phyloP scores from a whole-genome alignment of 371 early-diverging fungal genomes.

The Lichtheimia hyalospora region DNA sequence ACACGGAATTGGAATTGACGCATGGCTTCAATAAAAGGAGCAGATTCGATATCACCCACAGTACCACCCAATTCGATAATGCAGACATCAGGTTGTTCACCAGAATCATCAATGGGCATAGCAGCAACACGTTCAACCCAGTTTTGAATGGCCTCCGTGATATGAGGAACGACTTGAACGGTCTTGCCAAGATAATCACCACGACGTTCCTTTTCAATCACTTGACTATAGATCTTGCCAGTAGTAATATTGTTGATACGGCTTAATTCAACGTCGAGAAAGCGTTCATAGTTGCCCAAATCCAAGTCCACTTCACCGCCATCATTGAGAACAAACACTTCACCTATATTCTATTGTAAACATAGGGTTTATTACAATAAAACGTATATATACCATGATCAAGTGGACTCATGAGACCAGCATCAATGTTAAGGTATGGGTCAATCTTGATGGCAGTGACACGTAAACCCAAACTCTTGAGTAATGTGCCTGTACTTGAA shows the following conservation, averaged over 20 bases:
- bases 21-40: slow-evolving; percentile 98
- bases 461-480: slow-evolving; percentile 91
- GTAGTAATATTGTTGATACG: slow-evolving; percentile 99
- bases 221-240: slow-evolving; percentile 96
- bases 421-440: slow-evolving; percentile 99
- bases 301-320: slow-evolving; percentile 99
- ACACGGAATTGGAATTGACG: slow-evolving; percentile 98
- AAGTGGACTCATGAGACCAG: slow-evolving; percentile 95
- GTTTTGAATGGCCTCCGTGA: slow-evolving; percentile 96
- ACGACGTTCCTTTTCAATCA: slow-evolving; percentile 89
- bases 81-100: slow-evolving; percentile 93
- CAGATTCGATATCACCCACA: slow-evolving; percentile 98
- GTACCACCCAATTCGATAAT: slow-evolving; percentile 99
- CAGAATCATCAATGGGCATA: slow-evolving; percentile 82
- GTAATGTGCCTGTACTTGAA: slow-evolving; percentile 93
- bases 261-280: slow-evolving; percentile 90
- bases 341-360: slow-evolving; percentile 57
- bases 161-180: slow-evolving; percentile 98
- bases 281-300: slow-evolving; percentile 99
- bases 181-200: slow-evolving; percentile 99
- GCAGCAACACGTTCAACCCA: slow-evolving; percentile 93
- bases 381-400: slow-evolving; percentile 84
- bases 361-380: not conserved
- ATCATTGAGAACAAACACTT: slow-evolving; percentile 98
- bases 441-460: slow-evolving; percentile 99